Evolutionary conservation across 2,329 filamentous ascomycete species (phyloP).

Genomic region (Clarireedia monteithiana): DNA sequence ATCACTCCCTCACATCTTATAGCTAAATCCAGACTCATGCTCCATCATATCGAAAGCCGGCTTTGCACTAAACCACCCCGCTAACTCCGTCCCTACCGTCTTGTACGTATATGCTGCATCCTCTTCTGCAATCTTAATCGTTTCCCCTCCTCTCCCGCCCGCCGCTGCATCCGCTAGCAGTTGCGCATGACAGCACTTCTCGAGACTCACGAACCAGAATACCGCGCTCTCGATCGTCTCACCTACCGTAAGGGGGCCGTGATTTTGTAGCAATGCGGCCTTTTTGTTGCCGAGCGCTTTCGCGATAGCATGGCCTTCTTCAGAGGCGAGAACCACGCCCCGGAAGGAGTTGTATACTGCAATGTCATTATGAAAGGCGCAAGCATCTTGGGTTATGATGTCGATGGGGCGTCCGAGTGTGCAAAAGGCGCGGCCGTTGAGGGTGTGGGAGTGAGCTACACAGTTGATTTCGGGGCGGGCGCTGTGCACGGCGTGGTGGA

Average conservation of each 20-base stretch:
- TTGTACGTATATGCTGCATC: slow-evolving; percentile 63
- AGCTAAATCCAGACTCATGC: slow-evolving; percentile 37
- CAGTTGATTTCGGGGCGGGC: slow-evolving; percentile 51
- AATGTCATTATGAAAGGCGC: slow-evolving; percentile 40
- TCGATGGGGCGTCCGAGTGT: slow-evolving; percentile 41
- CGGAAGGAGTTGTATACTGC: slow-evolving; percentile 37
- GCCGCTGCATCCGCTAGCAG: slow-evolving; percentile 51
- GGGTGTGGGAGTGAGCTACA: slow-evolving; percentile 50
- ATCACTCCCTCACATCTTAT: slow-evolving; percentile 20
- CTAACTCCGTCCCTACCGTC: slow-evolving; percentile 50
- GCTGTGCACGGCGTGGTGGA: slow-evolving; percentile 50
- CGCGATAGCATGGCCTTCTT: slow-evolving; percentile 44
- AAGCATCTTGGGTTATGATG: slow-evolving; percentile 46
- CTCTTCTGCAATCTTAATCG: slow-evolving; percentile 58
- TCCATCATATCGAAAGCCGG: slow-evolving; percentile 65
- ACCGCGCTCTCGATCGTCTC: slow-evolving; percentile 42
- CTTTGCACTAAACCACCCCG: slow-evolving; percentile 65
- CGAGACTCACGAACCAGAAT: slow-evolving; percentile 47
- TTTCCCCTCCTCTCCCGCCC: slow-evolving; percentile 52
- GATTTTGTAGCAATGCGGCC: slow-evolving; percentile 46
- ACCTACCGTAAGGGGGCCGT: slow-evolving; percentile 46
- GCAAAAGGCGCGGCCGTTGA: slow-evolving; percentile 55
- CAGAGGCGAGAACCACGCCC: slow-evolving; percentile 44
- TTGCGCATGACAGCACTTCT: slow-evolving; percentile 41
- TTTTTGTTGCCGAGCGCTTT: slow-evolving; percentile 39